A percentile compares a stretch with the other conserved stretches of the same genome.
phyloP scores from a whole-genome alignment of 495 filamentous ascomycete species.

The Penicillium mononematosum region DNA sequence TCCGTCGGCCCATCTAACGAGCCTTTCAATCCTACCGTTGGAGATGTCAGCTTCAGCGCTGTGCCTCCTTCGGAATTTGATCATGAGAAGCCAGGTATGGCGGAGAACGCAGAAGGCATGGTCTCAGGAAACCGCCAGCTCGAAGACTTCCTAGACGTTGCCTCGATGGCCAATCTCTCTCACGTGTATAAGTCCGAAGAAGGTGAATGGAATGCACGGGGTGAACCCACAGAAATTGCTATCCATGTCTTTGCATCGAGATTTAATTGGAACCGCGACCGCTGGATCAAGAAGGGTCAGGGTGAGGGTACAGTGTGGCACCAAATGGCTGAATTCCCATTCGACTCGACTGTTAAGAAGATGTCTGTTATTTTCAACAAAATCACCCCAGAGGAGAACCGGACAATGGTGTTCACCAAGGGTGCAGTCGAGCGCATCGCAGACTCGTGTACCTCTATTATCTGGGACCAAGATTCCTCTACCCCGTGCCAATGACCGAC shows the following conservation, averaged over 20 bases:
- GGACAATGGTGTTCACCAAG: conserved; percentile 57
- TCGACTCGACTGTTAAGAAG: conserved; percentile 59
- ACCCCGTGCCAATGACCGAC: conserved; percentile 31
- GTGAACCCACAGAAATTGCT: conserved; percentile 63
- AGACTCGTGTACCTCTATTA: conserved; percentile 54
- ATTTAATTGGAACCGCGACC: conserved; percentile 53
- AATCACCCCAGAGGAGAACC: conserved; percentile 13
- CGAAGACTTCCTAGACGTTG: conserved; percentile 51
- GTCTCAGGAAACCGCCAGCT: conserved; percentile 21
- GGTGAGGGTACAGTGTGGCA: conserved; percentile 43
- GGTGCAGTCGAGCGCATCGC: conserved; percentile 69
- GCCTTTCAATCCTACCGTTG: conserved; percentile 48
- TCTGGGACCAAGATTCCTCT: conserved; percentile 46
- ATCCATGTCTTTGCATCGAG: conserved; percentile 59
- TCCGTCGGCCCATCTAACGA: conserved; percentile 48
- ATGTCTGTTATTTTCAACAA: conserved; percentile 57
- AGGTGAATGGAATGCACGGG: conserved; percentile 50
- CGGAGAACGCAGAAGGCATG: conserved; percentile 23
- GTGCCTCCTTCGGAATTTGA: conserved; percentile 30
- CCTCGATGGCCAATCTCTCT: conserved; percentile 59
- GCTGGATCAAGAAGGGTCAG: conserved; percentile 38
- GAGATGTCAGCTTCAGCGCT: conserved; percentile 40
- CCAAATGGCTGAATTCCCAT: conserved; percentile 55
- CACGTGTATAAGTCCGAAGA: conserved; percentile 45
- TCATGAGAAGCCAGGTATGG: conserved; percentile 21